Evolutionary conservation across 495 filamentous ascomycete species (phyloP).

Genomic region (Hypoxylon fragiforme): DNA sequence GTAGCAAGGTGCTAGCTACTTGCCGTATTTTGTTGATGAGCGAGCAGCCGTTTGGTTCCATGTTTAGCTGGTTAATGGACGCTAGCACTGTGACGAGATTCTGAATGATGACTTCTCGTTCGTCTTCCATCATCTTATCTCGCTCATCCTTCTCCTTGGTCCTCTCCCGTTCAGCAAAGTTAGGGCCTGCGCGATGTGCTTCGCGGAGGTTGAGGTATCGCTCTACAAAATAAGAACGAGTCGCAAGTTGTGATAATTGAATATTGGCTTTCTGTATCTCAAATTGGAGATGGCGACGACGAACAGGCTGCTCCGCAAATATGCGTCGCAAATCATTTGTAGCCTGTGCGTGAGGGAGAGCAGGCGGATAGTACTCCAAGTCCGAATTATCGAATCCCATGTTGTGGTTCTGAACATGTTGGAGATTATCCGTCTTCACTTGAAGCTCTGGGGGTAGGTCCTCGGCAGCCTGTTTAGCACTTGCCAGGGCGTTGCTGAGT

Average conservation of each 20-base stretch:
- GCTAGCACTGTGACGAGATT: slow-evolving; percentile 69
- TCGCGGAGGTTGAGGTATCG: slow-evolving; percentile 73
- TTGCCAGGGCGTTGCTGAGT: slow-evolving; percentile 62
- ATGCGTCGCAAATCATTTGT: slow-evolving; percentile 44
- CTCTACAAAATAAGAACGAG: slow-evolving; percentile 78
- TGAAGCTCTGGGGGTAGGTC: slow-evolving; percentile 63
- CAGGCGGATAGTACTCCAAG: slow-evolving; percentile 44
- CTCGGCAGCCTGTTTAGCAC: slow-evolving; percentile 62
- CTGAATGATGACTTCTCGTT: slow-evolving; percentile 75
- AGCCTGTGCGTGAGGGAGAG: slow-evolving; percentile 37
- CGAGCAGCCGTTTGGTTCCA: slow-evolving; percentile 78
- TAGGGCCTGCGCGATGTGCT: slow-evolving; percentile 45
- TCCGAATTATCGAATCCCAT: slow-evolving; percentile 37
- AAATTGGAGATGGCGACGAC: slow-evolving; percentile 64
- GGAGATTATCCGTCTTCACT: slow-evolving; percentile 44
- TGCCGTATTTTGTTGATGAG: slow-evolving; percentile 73
- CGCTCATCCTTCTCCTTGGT: slow-evolving; percentile 40
- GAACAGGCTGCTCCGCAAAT: slow-evolving; percentile 39
- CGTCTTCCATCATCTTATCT: slow-evolving; percentile 60
- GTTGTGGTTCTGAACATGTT: slow-evolving; percentile 24
- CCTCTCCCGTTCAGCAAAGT: slow-evolving; percentile 27
- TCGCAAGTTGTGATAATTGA: slow-evolving; percentile 72
- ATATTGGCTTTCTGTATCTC: slow-evolving; percentile 88
- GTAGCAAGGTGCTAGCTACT: slow-evolving; percentile 74
- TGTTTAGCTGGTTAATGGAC: slow-evolving; percentile 74